Percentiles rank a stretch among this genome's conserved stretches.
Conservation (phyloP, 805 yeast genomes). For the Candida sonorensis region DNA sequence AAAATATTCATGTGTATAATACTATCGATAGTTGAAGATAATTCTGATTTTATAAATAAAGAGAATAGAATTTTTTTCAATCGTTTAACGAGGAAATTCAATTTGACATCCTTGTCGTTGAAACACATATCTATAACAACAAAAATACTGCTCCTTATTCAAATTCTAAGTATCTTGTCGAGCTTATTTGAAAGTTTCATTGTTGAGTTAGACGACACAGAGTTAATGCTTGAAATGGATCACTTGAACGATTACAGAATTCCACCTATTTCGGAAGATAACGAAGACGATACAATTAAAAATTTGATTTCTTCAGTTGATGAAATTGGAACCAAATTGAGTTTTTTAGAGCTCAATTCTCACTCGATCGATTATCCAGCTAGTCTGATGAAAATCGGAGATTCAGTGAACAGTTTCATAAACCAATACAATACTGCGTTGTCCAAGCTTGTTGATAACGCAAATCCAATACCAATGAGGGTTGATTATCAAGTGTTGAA, state of each 20-base stretch:
- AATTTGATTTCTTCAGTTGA: slow-evolving; percentile 12
- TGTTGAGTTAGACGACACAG: slow-evolving; percentile 10
- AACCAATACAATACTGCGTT: slow-evolving; percentile 7
- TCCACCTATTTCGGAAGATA: slow-evolving; percentile 14
- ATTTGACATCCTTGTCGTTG: slow-evolving; percentile 2
- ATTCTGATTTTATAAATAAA: slow-evolving; percentile 1
- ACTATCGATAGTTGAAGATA: slow-evolving; percentile 15
- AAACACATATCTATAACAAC: slow-evolving; percentile 6
- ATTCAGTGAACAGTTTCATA: slow-evolving; percentile 9
- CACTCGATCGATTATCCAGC: slow-evolving; percentile 6
- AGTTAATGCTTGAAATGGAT: slow-evolving; percentile 1
- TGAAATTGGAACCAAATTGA: slow-evolving; percentile 12
- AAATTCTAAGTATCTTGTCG: slow-evolving; percentile 8
- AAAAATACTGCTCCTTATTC: slow-evolving; percentile 9
- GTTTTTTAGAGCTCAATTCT: slow-evolving; percentile 14
- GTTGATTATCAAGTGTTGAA: no score
- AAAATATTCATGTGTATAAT: slow-evolving; percentile 18
- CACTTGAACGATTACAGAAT: slow-evolving; percentile 3
- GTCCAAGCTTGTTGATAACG: not conserved
- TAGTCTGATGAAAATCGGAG: slow-evolving; percentile 8
- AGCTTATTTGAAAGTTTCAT: slow-evolving; percentile 7
- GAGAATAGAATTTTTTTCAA: slow-evolving; percentile 7
- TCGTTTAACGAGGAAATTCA: slow-evolving; percentile 13
- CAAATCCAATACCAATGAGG: no score
- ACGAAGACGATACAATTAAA: slow-evolving; percentile 16